Evolutionary conservation across 768 basidiomycete genomes (phyloP), one percentile per base, ranked within the genome.

Genomic region (Suillus alpinus): DNA sequence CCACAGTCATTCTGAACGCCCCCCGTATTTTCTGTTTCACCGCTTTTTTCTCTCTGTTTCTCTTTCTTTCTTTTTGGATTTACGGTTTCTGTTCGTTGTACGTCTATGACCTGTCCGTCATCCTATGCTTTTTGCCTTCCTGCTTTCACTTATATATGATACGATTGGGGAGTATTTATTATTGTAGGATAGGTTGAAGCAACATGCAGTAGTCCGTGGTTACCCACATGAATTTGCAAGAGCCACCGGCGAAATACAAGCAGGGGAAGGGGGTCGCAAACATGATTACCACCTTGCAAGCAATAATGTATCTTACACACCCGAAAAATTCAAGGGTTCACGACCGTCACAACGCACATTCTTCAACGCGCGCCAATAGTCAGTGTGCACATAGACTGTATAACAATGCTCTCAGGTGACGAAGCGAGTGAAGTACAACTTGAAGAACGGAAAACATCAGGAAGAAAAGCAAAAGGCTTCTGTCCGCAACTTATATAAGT

Each of bases 401-500:
- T 18, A 1, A 10, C 1, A 31, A 31, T 8, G 18, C 49, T 8
- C 9, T 31, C 4, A 1, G 29, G 9, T 16, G 8, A 16, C 0
- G 23, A 31, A 18, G 29, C 5, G 29, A n/a, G 26, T 3, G 14
- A 49, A 29, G 18, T 50, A 31, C 14, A n/a, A 6, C 26, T 26
- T 26, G 18, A 31, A 8, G 23, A 49, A 29, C 16, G 8, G 49
- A 31, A 49, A 18, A 3, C 16, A 31, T 50, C 18, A 50, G 12
- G 12, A 39, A n/a, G 29, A n/a, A 58, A 57, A 14, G 44, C 16
- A 37, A 34, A 20, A 13, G 26, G 26, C 20, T 52, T 34, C 41
- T 44, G 12, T 13, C 12, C 9, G 39, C 7, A 16, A 41, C 26
- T 36, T 20, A 71, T 62, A 65, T 65, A 62, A 68, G 64, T 13